These are phyloP conservation scores for Mallotus japonicus DNA, from an alignment of 441 rosid species.

Conservation along the genomic window DNA sequence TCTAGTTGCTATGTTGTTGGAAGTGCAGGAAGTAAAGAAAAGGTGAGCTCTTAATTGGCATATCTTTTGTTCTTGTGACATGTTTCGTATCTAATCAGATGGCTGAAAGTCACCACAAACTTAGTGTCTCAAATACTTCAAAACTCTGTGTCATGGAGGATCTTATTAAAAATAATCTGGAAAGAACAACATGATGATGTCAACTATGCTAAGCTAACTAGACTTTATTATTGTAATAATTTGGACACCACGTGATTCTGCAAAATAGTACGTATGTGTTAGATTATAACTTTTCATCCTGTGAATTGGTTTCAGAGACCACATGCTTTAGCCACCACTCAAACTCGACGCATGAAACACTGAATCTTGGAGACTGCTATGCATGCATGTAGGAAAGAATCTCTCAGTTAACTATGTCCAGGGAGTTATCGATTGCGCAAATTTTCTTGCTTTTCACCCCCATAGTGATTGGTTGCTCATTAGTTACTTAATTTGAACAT, in stretches of 20 bases:
- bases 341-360: neutral
- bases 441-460: neutral
- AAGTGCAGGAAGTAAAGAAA: conserved; percentile 69
- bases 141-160: too few species aligned
- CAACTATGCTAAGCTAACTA: neutral
- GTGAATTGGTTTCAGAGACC: too few species aligned
- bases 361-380: neutral
- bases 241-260: neutral
- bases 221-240: neutral
- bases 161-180: too few species aligned
- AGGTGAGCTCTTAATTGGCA: conserved; percentile 27
- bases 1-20: conserved; percentile 82
- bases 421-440: neutral
- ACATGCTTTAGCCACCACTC: neutral
- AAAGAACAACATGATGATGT: too few species aligned
- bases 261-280: neutral
- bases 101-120: neutral
- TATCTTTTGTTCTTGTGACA: neutral
- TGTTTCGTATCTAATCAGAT: neutral
- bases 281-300: neutral
- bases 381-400: too few species aligned
- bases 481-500: too few species aligned
- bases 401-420: too few species aligned
- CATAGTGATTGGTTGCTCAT: neutral
- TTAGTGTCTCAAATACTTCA: too few species aligned